phyloP scores from a whole-genome alignment of 371 early-diverging fungal genomes.

The Fennellomyces sp. region DNA sequence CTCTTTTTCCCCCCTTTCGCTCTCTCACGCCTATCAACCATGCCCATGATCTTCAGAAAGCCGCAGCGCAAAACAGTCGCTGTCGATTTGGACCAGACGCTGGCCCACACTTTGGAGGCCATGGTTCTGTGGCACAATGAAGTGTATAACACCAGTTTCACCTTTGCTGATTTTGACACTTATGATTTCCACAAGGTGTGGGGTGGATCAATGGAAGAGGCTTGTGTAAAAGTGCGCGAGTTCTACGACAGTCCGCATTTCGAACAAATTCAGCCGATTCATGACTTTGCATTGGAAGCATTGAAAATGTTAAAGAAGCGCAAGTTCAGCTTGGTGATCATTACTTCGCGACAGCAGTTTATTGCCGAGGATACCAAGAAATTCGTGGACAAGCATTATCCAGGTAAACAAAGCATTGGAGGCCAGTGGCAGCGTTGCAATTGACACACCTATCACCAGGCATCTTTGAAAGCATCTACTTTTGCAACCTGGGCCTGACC shows the following conservation, averaged over 20 bases:
- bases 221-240: slow-evolving; percentile 48
- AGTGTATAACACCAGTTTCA: slow-evolving; percentile 39
- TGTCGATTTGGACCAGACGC: slow-evolving; percentile 54
- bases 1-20: not conserved
- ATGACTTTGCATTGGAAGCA: slow-evolving; percentile 54
- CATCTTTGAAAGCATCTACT: slow-evolving; percentile 56
- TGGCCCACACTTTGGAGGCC: slow-evolving; percentile 49
- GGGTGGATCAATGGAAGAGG: slow-evolving; percentile 54
- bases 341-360: slow-evolving; percentile 59
- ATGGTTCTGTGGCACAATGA: slow-evolving; percentile 54
- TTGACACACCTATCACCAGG: slow-evolving; percentile 20
- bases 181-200: slow-evolving; percentile 48
- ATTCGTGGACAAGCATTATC: slow-evolving; percentile 28
- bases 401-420: slow-evolving; percentile 16
- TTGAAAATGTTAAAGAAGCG: slow-evolving; percentile 56
- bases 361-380: slow-evolving; percentile 50
- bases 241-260: slow-evolving; percentile 55
- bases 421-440: not conserved
- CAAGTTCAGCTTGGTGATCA: slow-evolving; percentile 49
- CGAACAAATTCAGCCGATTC: slow-evolving; percentile 46
- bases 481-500: slow-evolving; percentile 52
- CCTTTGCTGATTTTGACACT: slow-evolving; percentile 46
- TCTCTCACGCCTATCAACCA: not conserved
- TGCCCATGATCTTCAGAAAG: slow-evolving; percentile 20
- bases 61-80: slow-evolving; percentile 41